phyloP scores from a whole-genome alignment of 805 yeast genomes.

The Zygoascus ofunaensis region DNA sequence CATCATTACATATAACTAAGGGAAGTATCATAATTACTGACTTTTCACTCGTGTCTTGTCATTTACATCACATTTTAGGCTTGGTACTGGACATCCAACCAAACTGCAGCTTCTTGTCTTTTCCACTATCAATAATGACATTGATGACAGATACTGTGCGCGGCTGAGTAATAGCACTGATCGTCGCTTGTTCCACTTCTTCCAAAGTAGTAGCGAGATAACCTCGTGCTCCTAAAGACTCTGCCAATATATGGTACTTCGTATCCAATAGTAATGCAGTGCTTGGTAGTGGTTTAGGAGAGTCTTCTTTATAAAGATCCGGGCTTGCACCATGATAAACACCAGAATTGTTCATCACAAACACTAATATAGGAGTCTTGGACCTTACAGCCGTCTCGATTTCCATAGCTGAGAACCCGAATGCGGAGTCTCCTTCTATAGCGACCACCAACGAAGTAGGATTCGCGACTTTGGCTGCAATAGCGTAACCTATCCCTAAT shows the following conservation, averaged over 20 bases:
- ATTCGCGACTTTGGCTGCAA: constrained; percentile 45
- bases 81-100: constrained; percentile 58
- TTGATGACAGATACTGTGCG: constrained; percentile 42
- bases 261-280: constrained; percentile 52
- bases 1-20: no score
- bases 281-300: constrained; percentile 36
- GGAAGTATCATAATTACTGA: no score
- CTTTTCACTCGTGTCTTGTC: not conserved
- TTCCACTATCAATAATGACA: constrained; percentile 53
- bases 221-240: constrained; percentile 51
- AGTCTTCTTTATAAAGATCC: constrained; percentile 19
- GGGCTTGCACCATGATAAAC: constrained; percentile 55
- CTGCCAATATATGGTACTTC: constrained; percentile 47
- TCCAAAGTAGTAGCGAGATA: constrained; percentile 34
- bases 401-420: constrained; percentile 67
- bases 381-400: constrained; percentile 58
- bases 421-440: constrained; percentile 70
- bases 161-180: constrained; percentile 29
- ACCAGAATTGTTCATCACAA: constrained; percentile 68
- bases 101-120: constrained; percentile 45
- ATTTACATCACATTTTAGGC: constrained; percentile 21
- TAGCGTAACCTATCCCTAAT: constrained; percentile 59
- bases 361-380: constrained; percentile 43
- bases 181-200: constrained; percentile 31
- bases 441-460: constrained; percentile 43